Percentiles rank a stretch among this genome's conserved stretches.
Conservation (phyloP, 148 eudicot genomes). For the Rhododendron ferrugineum region DNA sequence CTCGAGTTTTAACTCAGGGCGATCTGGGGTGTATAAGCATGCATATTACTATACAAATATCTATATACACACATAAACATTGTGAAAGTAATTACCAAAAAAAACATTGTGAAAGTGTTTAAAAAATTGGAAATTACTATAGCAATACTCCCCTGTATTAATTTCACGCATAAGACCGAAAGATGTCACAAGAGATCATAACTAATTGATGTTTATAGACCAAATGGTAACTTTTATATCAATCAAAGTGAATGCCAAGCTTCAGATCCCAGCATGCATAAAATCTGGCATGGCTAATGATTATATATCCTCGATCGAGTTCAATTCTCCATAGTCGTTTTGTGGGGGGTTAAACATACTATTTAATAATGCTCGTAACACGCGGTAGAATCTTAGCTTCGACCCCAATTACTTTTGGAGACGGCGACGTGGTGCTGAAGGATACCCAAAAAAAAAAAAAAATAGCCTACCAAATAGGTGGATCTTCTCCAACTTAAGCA, state of each 20-base stretch:
- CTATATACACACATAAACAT: no score
- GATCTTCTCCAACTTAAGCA: background rate
- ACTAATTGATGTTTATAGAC: background rate
- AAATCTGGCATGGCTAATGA: background rate
- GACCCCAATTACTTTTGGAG: background rate
- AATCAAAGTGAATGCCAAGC: background rate
- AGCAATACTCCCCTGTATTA: background rate
- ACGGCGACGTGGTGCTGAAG: background rate
- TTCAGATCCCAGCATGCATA: background rate
- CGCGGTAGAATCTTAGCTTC: background rate
- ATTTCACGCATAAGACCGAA: background rate
- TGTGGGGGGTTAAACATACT: background rate
- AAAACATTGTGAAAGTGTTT: background rate
- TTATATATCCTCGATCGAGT: background rate
- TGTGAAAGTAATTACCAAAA: no score
- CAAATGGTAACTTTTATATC: background rate
- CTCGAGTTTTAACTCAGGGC: no score
- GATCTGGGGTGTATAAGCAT: no score
- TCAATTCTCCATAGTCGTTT: background rate
- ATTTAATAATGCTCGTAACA: background rate
- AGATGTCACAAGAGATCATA: no score
- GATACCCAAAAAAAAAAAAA: background rate
- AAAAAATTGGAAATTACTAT: no score
- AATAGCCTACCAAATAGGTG: background rate
- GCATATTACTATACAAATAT: no score